A percentile compares a stretch with the other conserved stretches of the same genome.
phyloP scores from a whole-genome alignment of 805 yeast species.

The Schwanniomyces vanrijiae region DNA sequence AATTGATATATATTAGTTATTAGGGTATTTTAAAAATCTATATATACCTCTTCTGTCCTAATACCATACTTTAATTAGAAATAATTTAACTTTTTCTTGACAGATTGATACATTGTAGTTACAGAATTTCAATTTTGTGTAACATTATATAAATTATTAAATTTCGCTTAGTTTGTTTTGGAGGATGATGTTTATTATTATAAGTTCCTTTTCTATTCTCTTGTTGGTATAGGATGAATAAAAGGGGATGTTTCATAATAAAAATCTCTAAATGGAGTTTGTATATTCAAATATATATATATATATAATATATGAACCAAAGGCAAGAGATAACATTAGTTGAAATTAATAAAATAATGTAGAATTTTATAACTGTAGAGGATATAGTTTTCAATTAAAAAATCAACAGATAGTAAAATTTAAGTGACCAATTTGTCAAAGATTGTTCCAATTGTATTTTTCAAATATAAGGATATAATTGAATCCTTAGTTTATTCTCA shows the following conservation, averaged over 20 bases:
- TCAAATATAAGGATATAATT: too few relatives aligned
- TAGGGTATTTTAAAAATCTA: too few relatives aligned
- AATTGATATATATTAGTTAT: too few relatives aligned
- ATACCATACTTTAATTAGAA: neutral
- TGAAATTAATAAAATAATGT: too few relatives aligned
- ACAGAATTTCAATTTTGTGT: neutral
- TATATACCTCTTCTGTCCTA: neutral
- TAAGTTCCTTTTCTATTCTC: neutral
- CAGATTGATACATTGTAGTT: neutral
- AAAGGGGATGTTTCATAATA: neutral
- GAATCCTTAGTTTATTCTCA: neutral
- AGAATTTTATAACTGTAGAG: too few relatives aligned
- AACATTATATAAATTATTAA: too few relatives aligned
- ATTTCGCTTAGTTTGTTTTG: too few relatives aligned
- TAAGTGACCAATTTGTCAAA: too few relatives aligned
- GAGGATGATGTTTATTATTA: too few relatives aligned
- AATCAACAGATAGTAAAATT: neutral
- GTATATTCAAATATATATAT: slow-evolving; percentile 5
- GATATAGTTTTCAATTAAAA: neutral
- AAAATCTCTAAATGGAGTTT: slow-evolving; percentile 21
- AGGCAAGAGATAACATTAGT: slow-evolving; percentile 23
- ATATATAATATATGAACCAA: slow-evolving; percentile 15
- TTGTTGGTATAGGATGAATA: neutral
- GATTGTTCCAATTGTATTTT: too few relatives aligned
- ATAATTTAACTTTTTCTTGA: neutral